phyloP scores from a whole-genome alignment of 1,284 basidiomycete genomes.

The Ustilago xerochloae region DNA sequence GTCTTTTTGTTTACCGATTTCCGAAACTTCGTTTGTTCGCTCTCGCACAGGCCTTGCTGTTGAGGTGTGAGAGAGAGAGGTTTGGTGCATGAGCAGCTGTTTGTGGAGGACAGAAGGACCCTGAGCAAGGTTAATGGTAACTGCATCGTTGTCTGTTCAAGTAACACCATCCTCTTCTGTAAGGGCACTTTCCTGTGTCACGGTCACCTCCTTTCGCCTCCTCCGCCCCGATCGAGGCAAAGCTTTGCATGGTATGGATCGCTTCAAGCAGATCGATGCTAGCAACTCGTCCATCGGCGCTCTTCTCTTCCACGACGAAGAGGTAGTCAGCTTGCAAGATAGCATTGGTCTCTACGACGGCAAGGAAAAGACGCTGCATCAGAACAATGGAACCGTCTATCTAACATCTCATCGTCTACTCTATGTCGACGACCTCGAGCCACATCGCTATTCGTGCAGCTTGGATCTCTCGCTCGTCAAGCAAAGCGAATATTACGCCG shows the following conservation, averaged over 20 bases:
- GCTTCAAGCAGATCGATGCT: slow-evolving; percentile 58
- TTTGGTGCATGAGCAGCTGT: too few relatives aligned
- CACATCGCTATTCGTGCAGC: slow-evolving; percentile 69
- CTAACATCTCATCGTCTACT: slow-evolving; percentile 86
- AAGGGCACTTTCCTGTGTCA: background rate
- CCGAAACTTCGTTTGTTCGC: background rate
- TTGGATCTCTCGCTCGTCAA: slow-evolving; percentile 74
- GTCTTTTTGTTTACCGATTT: background rate
- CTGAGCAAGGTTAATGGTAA: too few relatives aligned
- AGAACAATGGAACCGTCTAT: slow-evolving; percentile 79
- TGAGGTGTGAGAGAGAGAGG: too few relatives aligned
- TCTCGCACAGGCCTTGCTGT: slow-evolving; percentile 8
- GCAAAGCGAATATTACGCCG: slow-evolving; percentile 89
- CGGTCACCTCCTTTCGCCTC: background rate
- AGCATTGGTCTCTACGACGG: slow-evolving; percentile 69
- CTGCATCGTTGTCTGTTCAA: too few relatives aligned
- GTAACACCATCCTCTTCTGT: too few relatives aligned
- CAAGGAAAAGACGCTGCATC: slow-evolving; percentile 79
- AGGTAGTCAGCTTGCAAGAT: slow-evolving; percentile 56
- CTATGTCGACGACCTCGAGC: slow-evolving; percentile 79
- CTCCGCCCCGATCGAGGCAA: background rate
- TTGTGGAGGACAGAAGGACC: slow-evolving; percentile 7
- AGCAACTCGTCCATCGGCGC: slow-evolving; percentile 59
- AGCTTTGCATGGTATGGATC: slow-evolving; percentile 48
- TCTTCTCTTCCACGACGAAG: slow-evolving; percentile 56